Conservation (phyloP, 2,329 filamentous ascomycete genomes). For the Xylaria sp. region DNA sequence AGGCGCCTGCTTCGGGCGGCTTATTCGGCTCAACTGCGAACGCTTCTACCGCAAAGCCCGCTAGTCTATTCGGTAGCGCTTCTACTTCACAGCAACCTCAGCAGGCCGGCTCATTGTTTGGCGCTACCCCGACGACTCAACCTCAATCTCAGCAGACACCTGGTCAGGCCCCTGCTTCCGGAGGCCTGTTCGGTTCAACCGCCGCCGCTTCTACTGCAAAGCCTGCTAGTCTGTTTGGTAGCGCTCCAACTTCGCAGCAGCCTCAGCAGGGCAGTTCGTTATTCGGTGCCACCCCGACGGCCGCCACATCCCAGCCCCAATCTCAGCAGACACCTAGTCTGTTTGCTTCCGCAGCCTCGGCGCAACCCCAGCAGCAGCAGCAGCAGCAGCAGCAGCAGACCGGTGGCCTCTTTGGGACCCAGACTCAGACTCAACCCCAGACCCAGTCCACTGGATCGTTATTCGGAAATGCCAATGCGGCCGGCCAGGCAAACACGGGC, state of each 20-base stretch:
- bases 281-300: constrained; percentile 46
- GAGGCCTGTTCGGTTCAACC: no score
- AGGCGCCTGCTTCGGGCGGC: constrained; percentile 49
- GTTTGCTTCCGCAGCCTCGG: constrained; percentile 48
- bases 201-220: constrained; percentile 37
- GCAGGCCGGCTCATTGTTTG: constrained; percentile 49
- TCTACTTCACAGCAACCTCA: constrained; percentile 44
- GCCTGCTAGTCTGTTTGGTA: constrained; percentile 49
- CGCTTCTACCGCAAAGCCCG: constrained; percentile 42
- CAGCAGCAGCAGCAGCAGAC: constrained; percentile 37
- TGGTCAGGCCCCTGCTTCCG: constrained; percentile 49
- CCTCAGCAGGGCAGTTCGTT: constrained; percentile 48
- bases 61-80: constrained; percentile 49
- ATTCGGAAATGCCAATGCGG: constrained; percentile 42
- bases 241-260: constrained; percentile 38
- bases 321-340: constrained; percentile 44
- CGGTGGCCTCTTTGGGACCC: constrained; percentile 42
- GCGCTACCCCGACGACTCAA: constrained; percentile 38
- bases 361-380: constrained; percentile 42
- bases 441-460: constrained; percentile 35
- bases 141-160: constrained; percentile 39
- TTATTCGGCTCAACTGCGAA: constrained; percentile 46
- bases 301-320: constrained; percentile 36
- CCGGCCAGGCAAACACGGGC: constrained; percentile 36
- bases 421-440: constrained; percentile 30